phyloP scores from a whole-genome alignment of 129 eudicot species.

The Helianthus tuberosus region DNA sequence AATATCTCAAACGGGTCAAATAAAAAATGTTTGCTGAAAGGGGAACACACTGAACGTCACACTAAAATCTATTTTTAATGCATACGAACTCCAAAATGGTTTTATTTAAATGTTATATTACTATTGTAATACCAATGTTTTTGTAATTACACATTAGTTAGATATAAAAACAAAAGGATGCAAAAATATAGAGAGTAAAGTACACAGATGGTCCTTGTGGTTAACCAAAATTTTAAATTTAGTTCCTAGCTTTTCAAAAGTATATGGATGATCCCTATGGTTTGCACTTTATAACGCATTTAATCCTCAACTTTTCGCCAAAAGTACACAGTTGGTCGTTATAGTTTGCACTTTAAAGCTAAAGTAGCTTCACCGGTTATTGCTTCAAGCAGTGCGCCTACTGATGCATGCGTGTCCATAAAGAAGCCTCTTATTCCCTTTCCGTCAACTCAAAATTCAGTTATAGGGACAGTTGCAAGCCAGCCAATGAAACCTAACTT shows the following conservation, averaged over 20 bases:
- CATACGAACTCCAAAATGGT: neutral
- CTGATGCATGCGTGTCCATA: conserved; percentile 37
- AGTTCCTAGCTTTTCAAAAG: too few relatives aligned
- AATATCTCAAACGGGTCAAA: too few relatives aligned
- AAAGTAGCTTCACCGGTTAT: conserved; percentile 55
- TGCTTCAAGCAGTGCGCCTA: conserved; percentile 32
- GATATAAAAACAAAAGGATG: neutral
- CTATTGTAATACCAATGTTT: neutral
- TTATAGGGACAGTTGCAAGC: conserved; percentile 46
- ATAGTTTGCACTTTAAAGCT: conserved; percentile 27
- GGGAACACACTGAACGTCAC: neutral
- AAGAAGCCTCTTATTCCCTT: conserved; percentile 82
- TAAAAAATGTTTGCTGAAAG: too few relatives aligned
- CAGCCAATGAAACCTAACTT: conserved; percentile 84
- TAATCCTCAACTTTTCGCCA: too few relatives aligned
- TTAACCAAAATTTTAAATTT: too few relatives aligned
- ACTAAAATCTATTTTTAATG: neutral
- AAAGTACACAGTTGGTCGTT: too few relatives aligned
- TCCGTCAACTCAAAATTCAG: conserved; percentile 43
- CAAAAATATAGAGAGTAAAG: neutral
- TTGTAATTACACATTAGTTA: neutral
- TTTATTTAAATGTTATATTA: neutral
- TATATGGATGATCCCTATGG: too few relatives aligned
- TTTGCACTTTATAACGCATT: too few relatives aligned
- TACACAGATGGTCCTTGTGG: too few relatives aligned